These are phyloP conservation scores for Ophiocordyceps polyrhachis-furcata DNA, from an alignment of 2,329 filamentous ascomycete genomes.

Conservation along the genomic window DNA sequence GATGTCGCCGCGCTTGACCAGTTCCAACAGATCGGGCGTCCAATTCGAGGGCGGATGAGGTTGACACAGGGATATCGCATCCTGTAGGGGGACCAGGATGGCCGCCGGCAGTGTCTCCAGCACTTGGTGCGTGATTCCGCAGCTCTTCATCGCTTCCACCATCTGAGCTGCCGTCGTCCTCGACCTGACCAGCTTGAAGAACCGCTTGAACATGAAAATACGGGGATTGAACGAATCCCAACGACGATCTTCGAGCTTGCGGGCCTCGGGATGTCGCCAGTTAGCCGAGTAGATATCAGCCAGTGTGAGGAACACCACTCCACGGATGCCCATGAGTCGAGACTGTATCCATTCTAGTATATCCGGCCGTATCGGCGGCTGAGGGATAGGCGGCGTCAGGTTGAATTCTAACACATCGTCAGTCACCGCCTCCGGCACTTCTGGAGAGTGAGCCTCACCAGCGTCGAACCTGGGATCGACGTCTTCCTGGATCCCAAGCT, in stretches of 20 bases:
- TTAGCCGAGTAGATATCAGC: constrained; percentile 25
- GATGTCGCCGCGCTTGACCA: constrained; percentile 71
- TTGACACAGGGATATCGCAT: constrained; percentile 72
- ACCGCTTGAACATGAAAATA: constrained; percentile 49
- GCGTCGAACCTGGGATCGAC: constrained; percentile 18
- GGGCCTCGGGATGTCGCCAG: constrained; percentile 16
- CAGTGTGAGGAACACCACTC: constrained; percentile 21
- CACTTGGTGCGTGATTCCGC: constrained; percentile 45
- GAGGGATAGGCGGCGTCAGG: constrained; percentile 14
- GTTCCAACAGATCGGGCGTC: constrained; percentile 48
- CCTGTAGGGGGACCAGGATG: constrained; percentile 60
- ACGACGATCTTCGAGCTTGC: constrained; percentile 16
- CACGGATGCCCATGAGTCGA: constrained; percentile 20
- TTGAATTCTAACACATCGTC: constrained; percentile 10
- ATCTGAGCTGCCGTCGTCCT: constrained; percentile 37
- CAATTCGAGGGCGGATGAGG: constrained; percentile 63
- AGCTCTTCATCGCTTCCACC: constrained; percentile 55
- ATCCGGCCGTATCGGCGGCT: constrained; percentile 18
- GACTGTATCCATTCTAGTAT: constrained; percentile 35
- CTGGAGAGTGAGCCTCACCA: constrained; percentile 13
- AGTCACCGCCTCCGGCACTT: neutral
- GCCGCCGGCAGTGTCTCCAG: constrained; percentile 76
- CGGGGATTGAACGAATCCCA: constrained; percentile 39
- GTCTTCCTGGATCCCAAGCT: constrained; percentile 33
- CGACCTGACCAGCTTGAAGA: constrained; percentile 40